Percentiles rank a stretch among this genome's conserved stretches.
phyloP scores from a whole-genome alignment of 352 stramenopile species.

The Phytophthora pluvialis region DNA sequence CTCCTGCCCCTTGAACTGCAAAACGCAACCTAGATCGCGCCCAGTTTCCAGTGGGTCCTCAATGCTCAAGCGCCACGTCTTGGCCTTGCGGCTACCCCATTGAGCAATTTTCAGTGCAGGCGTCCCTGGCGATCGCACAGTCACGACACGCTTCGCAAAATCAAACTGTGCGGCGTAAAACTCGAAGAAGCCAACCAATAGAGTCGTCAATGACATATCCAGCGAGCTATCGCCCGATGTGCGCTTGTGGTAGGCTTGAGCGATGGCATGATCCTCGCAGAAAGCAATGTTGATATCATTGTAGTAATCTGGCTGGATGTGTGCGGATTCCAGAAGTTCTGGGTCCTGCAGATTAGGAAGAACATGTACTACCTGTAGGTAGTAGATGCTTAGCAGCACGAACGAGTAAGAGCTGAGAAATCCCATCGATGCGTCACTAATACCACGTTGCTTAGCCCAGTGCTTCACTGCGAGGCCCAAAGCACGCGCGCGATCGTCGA shows the following conservation, averaged over 20 bases:
- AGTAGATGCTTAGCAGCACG: conserved; percentile 97
- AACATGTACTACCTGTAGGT: conserved; percentile 91
- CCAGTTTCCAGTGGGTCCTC: conserved; percentile 83
- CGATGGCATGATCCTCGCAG: conserved; percentile 50
- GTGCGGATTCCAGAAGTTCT: conserved; percentile 47
- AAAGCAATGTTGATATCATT: conserved; percentile 82
- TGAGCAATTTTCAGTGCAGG: conserved; percentile 41
- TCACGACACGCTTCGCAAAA: conserved; percentile 94
- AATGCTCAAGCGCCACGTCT: conserved; percentile 86
- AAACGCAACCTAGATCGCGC: conserved; percentile 82
- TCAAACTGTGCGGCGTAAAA: conserved; percentile 98
- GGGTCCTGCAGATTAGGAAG: conserved; percentile 96
- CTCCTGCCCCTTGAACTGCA: conserved; percentile 72
- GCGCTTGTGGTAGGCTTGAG: conserved; percentile 48
- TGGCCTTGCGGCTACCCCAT: conserved; percentile 59
- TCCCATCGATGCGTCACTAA: conserved; percentile 96
- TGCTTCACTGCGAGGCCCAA: conserved; percentile 97
- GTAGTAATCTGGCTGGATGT: conserved; percentile 41
- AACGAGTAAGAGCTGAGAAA: conserved; percentile 99
- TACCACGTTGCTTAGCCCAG: conserved; percentile 96
- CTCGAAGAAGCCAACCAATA: conserved; percentile 96
- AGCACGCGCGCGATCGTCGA: conserved; percentile 80
- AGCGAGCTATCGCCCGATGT: conserved; percentile 1
- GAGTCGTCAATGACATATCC: conserved; percentile 57
- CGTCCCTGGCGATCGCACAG: conserved; percentile 74